Percentiles rank a stretch among this genome's conserved stretches.
phyloP scores from a whole-genome alignment of 345 rosid genomes.

The Pistacia integerrima region DNA sequence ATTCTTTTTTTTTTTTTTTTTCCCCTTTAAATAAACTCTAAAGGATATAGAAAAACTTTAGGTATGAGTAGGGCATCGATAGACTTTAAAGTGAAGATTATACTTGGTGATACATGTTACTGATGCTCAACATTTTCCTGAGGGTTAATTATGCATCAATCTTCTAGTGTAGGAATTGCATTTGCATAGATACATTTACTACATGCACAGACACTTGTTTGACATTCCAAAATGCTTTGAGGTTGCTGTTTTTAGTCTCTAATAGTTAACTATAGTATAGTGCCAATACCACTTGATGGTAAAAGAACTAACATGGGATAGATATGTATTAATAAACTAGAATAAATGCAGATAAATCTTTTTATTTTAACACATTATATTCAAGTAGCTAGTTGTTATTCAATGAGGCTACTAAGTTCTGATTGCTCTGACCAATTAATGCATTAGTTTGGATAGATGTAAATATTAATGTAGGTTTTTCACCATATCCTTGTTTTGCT shows the following conservation, averaged over 20 bases:
- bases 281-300: slow-evolving; percentile 1
- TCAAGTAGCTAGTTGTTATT: background rate
- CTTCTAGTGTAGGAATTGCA: background rate
- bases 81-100: background rate
- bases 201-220: background rate
- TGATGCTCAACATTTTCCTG: background rate
- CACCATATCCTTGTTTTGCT: background rate
- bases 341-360: background rate
- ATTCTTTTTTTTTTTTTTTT: background rate
- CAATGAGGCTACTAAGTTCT: background rate
- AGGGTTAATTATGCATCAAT: background rate
- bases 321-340: background rate
- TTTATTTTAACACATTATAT: background rate
- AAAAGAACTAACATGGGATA: background rate
- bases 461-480: background rate
- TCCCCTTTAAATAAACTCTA: background rate
- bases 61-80: background rate
- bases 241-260: background rate
- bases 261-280: background rate
- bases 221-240: background rate
- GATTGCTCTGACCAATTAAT: background rate
- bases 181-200: background rate
- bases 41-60: background rate
- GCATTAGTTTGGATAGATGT: background rate
- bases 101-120: background rate